Percentiles rank a stretch among this genome's conserved stretches.
phyloP scores from a whole-genome alignment of 2,329 filamentous ascomycete species.

The Aspergillus ustus region DNA sequence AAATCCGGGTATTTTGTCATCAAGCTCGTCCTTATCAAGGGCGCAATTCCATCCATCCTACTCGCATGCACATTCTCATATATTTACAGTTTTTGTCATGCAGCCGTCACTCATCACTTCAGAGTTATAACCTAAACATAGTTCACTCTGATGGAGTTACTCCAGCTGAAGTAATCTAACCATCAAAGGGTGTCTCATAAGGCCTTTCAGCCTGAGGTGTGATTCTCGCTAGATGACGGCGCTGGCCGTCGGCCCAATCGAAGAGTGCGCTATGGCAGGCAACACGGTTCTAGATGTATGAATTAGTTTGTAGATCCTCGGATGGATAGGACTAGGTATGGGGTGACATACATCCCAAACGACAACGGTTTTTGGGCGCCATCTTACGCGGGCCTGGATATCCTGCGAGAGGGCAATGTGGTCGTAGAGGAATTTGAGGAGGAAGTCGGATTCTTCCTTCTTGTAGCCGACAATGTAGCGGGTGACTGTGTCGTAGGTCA shows the following conservation, averaged over 20 bases:
- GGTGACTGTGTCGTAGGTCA: conserved; percentile 61
- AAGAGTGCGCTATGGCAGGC: conserved; percentile 78
- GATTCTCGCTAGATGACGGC: conserved; percentile 79
- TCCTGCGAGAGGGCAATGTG: conserved; percentile 74
- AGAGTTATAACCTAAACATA: not conserved
- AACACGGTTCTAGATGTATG: conserved; percentile 64
- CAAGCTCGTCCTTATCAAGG: not conserved
- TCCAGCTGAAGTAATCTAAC: conserved; percentile 14
- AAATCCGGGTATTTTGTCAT: not conserved
- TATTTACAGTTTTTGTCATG: not conserved
- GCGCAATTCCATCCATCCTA: no score
- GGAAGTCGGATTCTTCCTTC: conserved; percentile 80
- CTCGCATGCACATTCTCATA: not conserved
- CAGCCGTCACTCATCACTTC: not conserved
- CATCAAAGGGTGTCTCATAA: conserved; percentile 68
- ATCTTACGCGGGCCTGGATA: conserved; percentile 75
- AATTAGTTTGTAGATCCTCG: not conserved
- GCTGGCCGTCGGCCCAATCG: conserved; percentile 79
- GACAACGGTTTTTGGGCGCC: conserved; percentile 79
- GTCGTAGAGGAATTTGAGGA: conserved; percentile 78
- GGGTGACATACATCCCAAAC: conserved; percentile 70
- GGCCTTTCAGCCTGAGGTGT: conserved; percentile 82
- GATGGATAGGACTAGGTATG: not conserved
- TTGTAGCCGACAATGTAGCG: conserved; percentile 81
- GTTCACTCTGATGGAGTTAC: not conserved